Conservation (phyloP, 495 filamentous ascomycete genomes). For the Oidiodendron maius region DNA sequence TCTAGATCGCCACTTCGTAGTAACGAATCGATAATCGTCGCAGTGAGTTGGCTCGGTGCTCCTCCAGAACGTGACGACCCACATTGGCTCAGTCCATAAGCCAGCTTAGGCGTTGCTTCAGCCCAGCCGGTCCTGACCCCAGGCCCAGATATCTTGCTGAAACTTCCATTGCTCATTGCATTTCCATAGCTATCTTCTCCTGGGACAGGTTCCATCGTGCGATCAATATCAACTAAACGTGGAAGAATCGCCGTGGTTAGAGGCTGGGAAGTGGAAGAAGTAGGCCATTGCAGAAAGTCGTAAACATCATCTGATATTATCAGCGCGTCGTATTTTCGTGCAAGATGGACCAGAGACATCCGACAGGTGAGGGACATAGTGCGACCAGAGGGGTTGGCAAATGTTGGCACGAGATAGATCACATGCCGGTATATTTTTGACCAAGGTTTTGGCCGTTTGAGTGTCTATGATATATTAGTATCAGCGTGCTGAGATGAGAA, state of each 20-base stretch:
- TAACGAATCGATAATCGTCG: conserved; percentile 58
- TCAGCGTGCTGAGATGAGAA: no score
- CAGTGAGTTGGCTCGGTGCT: conserved; percentile 64
- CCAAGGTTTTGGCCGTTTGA: conserved; percentile 31
- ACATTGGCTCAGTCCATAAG: conserved; percentile 61
- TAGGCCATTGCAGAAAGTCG: conserved; percentile 74
- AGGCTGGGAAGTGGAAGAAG: conserved; percentile 13
- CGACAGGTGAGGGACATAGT: conserved; percentile 63
- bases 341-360: conserved; percentile 56
- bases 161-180: conserved; percentile 72
- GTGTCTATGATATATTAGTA: conserved; percentile 20
- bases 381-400: conserved; percentile 72
- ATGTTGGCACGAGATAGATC: conserved; percentile 79
- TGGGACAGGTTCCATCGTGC: conserved; percentile 13
- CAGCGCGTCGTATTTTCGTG: conserved; percentile 67
- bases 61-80: conserved; percentile 69
- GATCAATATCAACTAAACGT: conserved; percentile 62
- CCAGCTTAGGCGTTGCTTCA: conserved; percentile 64
- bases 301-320: conserved; percentile 89
- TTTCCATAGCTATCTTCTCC: conserved; percentile 59
- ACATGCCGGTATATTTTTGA: conserved; percentile 73
- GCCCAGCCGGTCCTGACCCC: conserved; percentile 79
- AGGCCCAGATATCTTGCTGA: conserved; percentile 79
- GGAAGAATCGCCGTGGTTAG: conserved; percentile 47
- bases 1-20: conserved; percentile 46